Base-by-base conservation (phyloP, 2,329 filamentous ascomycete species). In the Fusarium domesticum region DNA sequence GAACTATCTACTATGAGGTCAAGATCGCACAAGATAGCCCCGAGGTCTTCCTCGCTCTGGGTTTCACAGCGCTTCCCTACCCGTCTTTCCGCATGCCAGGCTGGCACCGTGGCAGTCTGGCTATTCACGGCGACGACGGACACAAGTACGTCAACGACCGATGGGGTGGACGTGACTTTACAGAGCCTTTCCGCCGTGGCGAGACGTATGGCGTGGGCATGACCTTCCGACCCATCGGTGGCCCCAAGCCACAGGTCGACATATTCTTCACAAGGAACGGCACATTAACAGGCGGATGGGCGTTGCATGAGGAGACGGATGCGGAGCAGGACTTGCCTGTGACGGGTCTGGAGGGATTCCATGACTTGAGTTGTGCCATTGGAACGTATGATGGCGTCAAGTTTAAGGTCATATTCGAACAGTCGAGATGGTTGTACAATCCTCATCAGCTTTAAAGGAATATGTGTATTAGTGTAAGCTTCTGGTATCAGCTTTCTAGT, bases 61-160 rank as follows among this genome's bases (percentile, higher is more conserved):
- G 88, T 8, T 89, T 83, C 63, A 70, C 78, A 0, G 87, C 86
- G 2, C 78, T 85, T 37, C 88, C 88, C 6, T 92, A 90, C 60
- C 88, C 88, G 6, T 74, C 77, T 0, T 92, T 89, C 70, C 78
- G 88, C 6, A 76, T 91, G 47, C 88, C 88, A 0, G 88, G 88
- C 2, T 92, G 87, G 88, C 85, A 93, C 61, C 77, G 87, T 25
- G 87, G 79, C 15, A 85, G 81, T 51, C 60, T 91, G 12, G 88
- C 75, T 2, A 80, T 92, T n/a, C 88, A 92, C 62, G 83, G 84
- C 36, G 88, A 92, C 63, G 88, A 92, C 64, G 88, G 88, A 0
- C 77, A 84, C 57, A 78, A 78, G 63, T 93, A 85, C 63, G 75
- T 89, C 57, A 89, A 90, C 61, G 85, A 92, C 63, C 74, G 75